phyloP scores from a whole-genome alignment of 495 filamentous ascomycete species.

The Amniculicola lignicola region DNA sequence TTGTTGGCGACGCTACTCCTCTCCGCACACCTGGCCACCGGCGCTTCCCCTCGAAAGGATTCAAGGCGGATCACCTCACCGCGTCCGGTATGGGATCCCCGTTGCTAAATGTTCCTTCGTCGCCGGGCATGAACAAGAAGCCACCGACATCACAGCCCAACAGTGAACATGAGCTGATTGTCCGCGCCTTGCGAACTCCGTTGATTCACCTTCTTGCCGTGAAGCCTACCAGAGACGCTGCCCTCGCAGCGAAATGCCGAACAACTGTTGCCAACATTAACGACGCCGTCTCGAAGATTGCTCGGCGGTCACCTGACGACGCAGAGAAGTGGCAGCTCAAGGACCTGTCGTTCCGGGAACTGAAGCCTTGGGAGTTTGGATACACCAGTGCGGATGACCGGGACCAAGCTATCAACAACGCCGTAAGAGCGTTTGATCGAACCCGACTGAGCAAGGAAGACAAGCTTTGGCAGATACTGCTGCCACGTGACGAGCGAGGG shows the following conservation, averaged over 20 bases:
- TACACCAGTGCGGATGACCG: conserved; percentile 54
- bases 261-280: conserved; percentile 32
- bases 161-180: conserved; percentile 18
- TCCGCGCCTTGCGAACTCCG: conserved; percentile 33
- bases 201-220: conserved; percentile 40
- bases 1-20: conserved; percentile 27
- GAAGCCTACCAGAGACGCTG: conserved; percentile 24
- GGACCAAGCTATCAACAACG: conserved; percentile 75
- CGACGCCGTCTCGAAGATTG: conserved; percentile 37
- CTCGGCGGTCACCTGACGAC: conserved; percentile 25
- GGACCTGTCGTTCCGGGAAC: conserved; percentile 72
- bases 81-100: conserved; percentile 19
- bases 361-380: conserved; percentile 73
- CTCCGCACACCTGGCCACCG: conserved; percentile 23
- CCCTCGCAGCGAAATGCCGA: conserved; percentile 30
- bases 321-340: conserved; percentile 38
- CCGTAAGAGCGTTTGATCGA: conserved; percentile 77
- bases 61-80: conserved; percentile 22
- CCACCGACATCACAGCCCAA: conserved; percentile 38
- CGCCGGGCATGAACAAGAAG: conserved; percentile 16
- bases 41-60: conserved; percentile 29
- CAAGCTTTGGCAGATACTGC: conserved; percentile 74
- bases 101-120: conserved; percentile 17
- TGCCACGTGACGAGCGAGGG: conserved; percentile 69
- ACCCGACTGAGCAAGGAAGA: conserved; percentile 69